These are phyloP conservation scores for Naganishia antarctica DNA, from an alignment of 768 basidiomycete genomes.

Conservation along the genomic window DNA sequence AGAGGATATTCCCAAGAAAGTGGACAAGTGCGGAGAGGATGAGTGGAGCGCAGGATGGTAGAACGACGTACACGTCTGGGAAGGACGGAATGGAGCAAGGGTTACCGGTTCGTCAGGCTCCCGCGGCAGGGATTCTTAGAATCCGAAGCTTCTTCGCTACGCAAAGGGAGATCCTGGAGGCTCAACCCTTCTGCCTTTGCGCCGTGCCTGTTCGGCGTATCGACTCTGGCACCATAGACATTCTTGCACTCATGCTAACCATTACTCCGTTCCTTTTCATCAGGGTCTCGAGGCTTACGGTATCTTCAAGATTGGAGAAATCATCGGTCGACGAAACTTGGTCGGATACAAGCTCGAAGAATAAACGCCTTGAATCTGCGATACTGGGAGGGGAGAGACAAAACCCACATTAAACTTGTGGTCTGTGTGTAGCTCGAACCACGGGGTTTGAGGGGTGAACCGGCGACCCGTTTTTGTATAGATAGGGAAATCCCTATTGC, in stretches of 20 bases:
- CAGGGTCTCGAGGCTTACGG: constrained; percentile 49
- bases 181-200: no score
- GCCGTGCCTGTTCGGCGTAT: no score
- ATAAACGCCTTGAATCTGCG: constrained; percentile 24
- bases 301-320: constrained; percentile 50
- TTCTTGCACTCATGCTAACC: not conserved
- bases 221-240: not conserved
- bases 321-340: constrained; percentile 48
- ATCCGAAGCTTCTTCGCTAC: no score
- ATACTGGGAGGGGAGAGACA: not conserved
- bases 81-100: no score
- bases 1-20: not conserved
- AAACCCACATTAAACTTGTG: constrained; percentile 8
- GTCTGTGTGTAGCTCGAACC: not conserved
- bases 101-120: no score
- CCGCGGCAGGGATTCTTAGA: no score
- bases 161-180: no score
- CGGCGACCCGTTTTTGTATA: not conserved
- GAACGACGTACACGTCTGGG: no score
- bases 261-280: constrained; percentile 4
- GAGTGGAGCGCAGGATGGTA: not conserved
- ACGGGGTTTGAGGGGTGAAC: not conserved
- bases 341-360: constrained; percentile 50
- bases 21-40: not conserved
- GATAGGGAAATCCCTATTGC: not conserved